Conservation (phyloP, 306 rosid species). For the Elaeagnus macrophylla region DNA sequence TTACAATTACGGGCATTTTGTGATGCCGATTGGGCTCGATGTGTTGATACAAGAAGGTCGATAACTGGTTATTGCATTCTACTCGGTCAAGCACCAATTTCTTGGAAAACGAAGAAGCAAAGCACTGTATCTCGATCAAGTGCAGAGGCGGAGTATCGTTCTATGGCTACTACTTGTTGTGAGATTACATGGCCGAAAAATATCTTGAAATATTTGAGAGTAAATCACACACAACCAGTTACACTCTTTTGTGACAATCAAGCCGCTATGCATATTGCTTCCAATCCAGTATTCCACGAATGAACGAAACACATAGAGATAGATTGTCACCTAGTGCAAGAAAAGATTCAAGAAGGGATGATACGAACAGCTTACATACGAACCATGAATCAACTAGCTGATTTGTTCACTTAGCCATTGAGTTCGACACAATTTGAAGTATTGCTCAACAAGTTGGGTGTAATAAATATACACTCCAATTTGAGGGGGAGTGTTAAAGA, state of each 20-base stretch:
- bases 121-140: not conserved
- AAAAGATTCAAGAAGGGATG: not conserved
- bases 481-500: not conserved
- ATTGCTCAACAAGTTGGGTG: not conserved
- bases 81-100: not conserved
- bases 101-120: constrained; percentile 1
- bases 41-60: not conserved
- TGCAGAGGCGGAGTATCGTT: too few species aligned
- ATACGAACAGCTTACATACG: not conserved
- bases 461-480: not conserved
- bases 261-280: too few species aligned
- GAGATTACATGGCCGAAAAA: too few species aligned
- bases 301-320: not conserved
- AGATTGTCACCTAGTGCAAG: not conserved
- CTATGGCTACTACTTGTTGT: too few species aligned
- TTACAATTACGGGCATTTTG: not conserved
- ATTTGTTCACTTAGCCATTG: not conserved
- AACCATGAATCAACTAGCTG: not conserved
- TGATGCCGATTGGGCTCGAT: not conserved
- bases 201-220: not conserved
- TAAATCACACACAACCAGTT: not conserved
- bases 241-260: too few species aligned
- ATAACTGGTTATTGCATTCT: not conserved
- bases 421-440: not conserved
- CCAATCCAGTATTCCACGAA: too few species aligned